Base-by-base conservation (phyloP, 257 asterid genomes). In the Capsicum rhomboideum region DNA sequence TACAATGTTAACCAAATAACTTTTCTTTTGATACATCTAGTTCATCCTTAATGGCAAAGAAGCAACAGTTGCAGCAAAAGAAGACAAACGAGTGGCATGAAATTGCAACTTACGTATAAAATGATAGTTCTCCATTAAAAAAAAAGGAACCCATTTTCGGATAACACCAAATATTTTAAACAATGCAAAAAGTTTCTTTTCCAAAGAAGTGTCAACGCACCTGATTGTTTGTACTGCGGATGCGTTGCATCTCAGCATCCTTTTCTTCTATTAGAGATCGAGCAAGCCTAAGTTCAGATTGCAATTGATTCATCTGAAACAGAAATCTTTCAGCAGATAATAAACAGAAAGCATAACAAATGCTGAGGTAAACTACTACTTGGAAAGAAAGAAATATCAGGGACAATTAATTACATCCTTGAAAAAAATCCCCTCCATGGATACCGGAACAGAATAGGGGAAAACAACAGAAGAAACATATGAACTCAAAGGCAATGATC, bases 231-330 rank as follows among this genome's bases (percentile, higher is more conserved):
- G 94, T 93, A 85, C 72, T 90, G 72, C 92, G 95, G 86, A 93
- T 84, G 67, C 91, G 91, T 85, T 93, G 99, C 83, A 92, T 87
- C 83, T 95, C 99, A 3, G 92, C 84, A 91, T 95, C 99, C 86
- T 94, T 92, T 92, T 97, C 99, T 20, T 95, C 96, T 87, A 97
- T 91, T 87, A 97, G 86, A 82, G 98, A 95, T 84, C 98, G 92
- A 63, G 99, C 98, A 87, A 95, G 97, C 83, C 92, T 90, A 59
- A 97, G 90, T 86, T 97, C 98, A 83, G 99, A 93, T 87, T 95
- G 99, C 90, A 93, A 82, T 79, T 95, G 98, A 88, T 97, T 91
- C 94, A 95, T 93, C 98, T 95, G 93, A 90, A 83, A 88, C 42
- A 80, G 75, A 75, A 87, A 66, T 75, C 44, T 75, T 46, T 75